These are phyloP conservation scores for Stygiomarasmius scandens DNA, from an alignment of 1,284 basidiomycete species.

Conservation along the genomic window DNA sequence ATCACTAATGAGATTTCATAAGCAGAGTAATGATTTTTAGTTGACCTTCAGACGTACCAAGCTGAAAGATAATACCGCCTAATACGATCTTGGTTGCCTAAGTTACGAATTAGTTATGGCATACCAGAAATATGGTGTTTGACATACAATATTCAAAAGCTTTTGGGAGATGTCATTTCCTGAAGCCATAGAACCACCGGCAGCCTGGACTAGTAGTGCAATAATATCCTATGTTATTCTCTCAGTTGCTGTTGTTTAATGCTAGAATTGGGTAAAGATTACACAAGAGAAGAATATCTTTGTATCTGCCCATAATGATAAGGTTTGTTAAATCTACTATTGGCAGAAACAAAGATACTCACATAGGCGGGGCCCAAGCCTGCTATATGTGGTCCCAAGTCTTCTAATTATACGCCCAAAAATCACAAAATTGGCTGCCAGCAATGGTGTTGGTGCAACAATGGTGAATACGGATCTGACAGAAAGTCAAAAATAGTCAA, in stretches of 20 bases:
- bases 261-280: too few species aligned
- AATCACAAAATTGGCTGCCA: conserved; percentile 2
- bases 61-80: not conserved
- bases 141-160: not conserved
- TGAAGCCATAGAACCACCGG: conserved; percentile 7
- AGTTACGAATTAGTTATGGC: too few species aligned
- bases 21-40: not conserved
- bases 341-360: too few species aligned
- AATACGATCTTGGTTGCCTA: conserved; percentile 2
- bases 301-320: too few species aligned
- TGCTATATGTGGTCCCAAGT: too few species aligned
- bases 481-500: not conserved
- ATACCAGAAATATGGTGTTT: too few species aligned
- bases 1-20: not conserved
- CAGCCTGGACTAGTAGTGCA: conserved; percentile 4
- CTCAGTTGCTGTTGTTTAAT: too few species aligned
- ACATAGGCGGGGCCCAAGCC: too few species aligned
- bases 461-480: too few species aligned
- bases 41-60: not conserved
- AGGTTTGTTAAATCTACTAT: too few species aligned
- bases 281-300: conserved; percentile 10
- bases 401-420: not conserved
- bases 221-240: too few species aligned
- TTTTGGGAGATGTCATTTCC: not conserved
- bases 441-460: too few species aligned